phyloP scores from a whole-genome alignment of 1,284 basidiomycete species.

The Malassezia pachydermatis region DNA sequence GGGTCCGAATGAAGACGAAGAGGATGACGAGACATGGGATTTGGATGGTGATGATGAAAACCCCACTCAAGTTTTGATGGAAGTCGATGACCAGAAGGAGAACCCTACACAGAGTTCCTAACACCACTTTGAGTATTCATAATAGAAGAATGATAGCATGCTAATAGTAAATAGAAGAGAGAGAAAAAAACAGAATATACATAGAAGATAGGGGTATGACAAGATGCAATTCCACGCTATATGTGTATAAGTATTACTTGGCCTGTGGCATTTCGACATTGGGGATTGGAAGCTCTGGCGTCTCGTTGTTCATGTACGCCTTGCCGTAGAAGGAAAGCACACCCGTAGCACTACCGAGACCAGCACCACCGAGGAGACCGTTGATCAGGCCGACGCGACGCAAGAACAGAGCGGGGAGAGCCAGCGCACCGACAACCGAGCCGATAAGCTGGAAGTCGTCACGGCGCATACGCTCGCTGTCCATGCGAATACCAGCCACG shows the following conservation, averaged over 20 bases:
- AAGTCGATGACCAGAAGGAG: neutral
- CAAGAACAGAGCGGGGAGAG: slow-evolving; percentile 37
- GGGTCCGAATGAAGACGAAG: slow-evolving; percentile 1
- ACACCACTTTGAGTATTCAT: neutral
- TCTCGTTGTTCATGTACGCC: neutral
- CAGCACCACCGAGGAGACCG: slow-evolving; percentile 37
- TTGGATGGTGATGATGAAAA: slow-evolving; percentile 7
- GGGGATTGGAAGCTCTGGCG: slow-evolving; percentile 8
- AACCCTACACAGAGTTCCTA: neutral
- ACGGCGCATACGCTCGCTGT: slow-evolving; percentile 23
- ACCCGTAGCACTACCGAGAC: slow-evolving; percentile 33
- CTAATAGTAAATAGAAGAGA: neutral
- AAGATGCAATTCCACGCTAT: too few species aligned
- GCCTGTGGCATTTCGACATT: too few species aligned
- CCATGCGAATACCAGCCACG: slow-evolving; percentile 13
- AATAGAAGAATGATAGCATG: neutral
- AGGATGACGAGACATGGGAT: slow-evolving; percentile 12
- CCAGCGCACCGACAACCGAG: slow-evolving; percentile 30
- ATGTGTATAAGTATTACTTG: too few species aligned
- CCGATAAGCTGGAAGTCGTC: slow-evolving; percentile 44
- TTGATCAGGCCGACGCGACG: slow-evolving; percentile 36
- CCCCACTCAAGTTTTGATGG: neutral
- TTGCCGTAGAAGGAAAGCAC: slow-evolving; percentile 25
- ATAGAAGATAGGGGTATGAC: neutral
- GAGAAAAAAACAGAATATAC: neutral